Evolutionary conservation across 2,329 filamentous ascomycete species (phyloP).

Genomic region (Aspergillus tanneri): DNA sequence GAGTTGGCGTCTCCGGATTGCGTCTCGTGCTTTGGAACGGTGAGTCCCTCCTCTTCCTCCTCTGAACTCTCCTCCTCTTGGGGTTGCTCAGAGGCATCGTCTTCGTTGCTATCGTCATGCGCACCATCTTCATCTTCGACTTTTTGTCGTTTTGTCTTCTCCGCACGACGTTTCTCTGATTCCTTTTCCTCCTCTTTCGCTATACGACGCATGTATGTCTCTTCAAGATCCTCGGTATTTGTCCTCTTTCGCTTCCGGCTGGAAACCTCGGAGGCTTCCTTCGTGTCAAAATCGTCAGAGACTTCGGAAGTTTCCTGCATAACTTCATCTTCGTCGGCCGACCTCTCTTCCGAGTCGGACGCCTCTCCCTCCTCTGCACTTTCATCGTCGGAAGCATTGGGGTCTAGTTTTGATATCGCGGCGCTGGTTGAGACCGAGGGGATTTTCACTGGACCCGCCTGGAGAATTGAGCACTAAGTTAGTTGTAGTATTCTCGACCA

Average conservation of each 20-base stretch:
- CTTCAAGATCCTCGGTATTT: slow-evolving; percentile 48
- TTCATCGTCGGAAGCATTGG: slow-evolving; percentile 15
- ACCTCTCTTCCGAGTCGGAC: slow-evolving; percentile 28
- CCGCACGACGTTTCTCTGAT: slow-evolving; percentile 33
- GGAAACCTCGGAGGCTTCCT: slow-evolving; percentile 32
- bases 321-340: slow-evolving; percentile 37
- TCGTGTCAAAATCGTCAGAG: slow-evolving; percentile 51
- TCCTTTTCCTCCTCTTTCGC: slow-evolving; percentile 44
- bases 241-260: slow-evolving; percentile 57
- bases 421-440: slow-evolving; percentile 21
- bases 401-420: slow-evolving; percentile 22
- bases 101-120: slow-evolving; percentile 40
- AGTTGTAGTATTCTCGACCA: not conserved
- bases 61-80: slow-evolving; percentile 35
- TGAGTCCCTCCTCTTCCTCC: slow-evolving; percentile 29
- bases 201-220: slow-evolving; percentile 45
- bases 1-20: slow-evolving; percentile 36
- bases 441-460: slow-evolving; percentile 44
- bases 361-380: slow-evolving; percentile 30
- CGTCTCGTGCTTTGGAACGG: slow-evolving; percentile 42
- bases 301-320: slow-evolving; percentile 46
- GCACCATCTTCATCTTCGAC: slow-evolving; percentile 50
- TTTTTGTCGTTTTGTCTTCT: slow-evolving; percentile 42
- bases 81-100: slow-evolving; percentile 24
- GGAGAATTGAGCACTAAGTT: slow-evolving; percentile 1